These are phyloP conservation scores for Aspergillus quadricinctus DNA, from an alignment of 2,329 filamentous ascomycete genomes.

Conservation along the genomic window DNA sequence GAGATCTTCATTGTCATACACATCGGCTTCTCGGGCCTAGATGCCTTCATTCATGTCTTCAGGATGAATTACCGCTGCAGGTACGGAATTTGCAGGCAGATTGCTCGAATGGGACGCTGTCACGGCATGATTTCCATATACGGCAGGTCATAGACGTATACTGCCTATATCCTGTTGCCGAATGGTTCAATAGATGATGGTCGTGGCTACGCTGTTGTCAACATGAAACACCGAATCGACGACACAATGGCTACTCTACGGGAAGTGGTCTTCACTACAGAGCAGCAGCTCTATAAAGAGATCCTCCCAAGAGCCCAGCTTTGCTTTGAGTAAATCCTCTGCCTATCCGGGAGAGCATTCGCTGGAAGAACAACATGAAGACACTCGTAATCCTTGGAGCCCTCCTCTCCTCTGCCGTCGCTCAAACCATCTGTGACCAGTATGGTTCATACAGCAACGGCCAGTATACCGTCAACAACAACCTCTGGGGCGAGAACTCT, in stretches of 20 bases:
- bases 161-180: not conserved
- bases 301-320: too few species aligned
- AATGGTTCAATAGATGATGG: not conserved
- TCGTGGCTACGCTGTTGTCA: not conserved
- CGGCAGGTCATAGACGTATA: not conserved
- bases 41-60: not conserved
- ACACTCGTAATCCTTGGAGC: not conserved
- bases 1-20: not conserved
- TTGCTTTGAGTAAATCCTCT: not conserved
- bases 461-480: conserved; percentile 46
- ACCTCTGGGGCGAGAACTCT: conserved; percentile 42
- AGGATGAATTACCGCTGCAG: not conserved
- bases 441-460: conserved; percentile 31
- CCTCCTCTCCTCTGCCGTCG: not conserved
- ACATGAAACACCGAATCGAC: not conserved
- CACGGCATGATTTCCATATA: not conserved
- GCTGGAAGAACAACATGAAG: not conserved
- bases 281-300: not conserved
- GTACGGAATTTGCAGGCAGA: not conserved
- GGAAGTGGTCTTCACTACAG: not conserved
- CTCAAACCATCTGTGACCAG: conserved; percentile 5
- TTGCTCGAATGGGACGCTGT: not conserved
- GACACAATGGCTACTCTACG: not conserved
- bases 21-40: not conserved
- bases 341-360: not conserved